Evolutionary conservation across 1,139 yeast genomes (phyloP).

Genomic region (Suhomyces maxii): DNA sequence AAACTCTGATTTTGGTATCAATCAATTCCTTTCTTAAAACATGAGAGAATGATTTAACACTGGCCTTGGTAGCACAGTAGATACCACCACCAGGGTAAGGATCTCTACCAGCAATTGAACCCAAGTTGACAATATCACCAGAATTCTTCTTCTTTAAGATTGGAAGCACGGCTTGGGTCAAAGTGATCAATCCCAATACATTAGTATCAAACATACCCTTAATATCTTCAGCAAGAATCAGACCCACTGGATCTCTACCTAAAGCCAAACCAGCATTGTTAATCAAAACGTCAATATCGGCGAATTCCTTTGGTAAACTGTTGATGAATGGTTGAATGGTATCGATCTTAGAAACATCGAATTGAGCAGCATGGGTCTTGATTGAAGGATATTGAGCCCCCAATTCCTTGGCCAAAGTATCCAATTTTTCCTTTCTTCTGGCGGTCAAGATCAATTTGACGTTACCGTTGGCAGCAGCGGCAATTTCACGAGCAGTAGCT

Average conservation of each 20-base stretch:
- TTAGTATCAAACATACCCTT: slow-evolving; percentile 43
- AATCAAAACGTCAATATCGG: slow-evolving; percentile 40
- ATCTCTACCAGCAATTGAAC: slow-evolving; percentile 87
- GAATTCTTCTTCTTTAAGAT: slow-evolving; percentile 47
- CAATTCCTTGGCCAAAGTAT: slow-evolving; percentile 30
- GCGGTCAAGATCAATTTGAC: slow-evolving; percentile 44
- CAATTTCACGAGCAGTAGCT: slow-evolving; percentile 43
- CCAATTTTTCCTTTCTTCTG: slow-evolving; percentile 41
- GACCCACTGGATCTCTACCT: slow-evolving; percentile 41
- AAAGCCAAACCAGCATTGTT: slow-evolving; percentile 48
- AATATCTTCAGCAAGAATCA: slow-evolving; percentile 34
- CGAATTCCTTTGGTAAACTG: slow-evolving; percentile 34
- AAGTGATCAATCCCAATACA: slow-evolving; percentile 41
- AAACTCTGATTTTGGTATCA: slow-evolving; percentile 69
- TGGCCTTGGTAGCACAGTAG: slow-evolving; percentile 88
- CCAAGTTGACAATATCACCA: slow-evolving; percentile 82
- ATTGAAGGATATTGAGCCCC: slow-evolving; percentile 25
- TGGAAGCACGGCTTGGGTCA: slow-evolving; percentile 44
- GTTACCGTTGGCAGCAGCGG: slow-evolving; percentile 39
- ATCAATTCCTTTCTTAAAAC: slow-evolving; percentile 78
- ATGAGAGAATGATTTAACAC: slow-evolving; percentile 73
- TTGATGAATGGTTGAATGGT: slow-evolving; percentile 34
- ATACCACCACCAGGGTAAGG: slow-evolving; percentile 85
- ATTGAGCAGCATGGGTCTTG: slow-evolving; percentile 25
- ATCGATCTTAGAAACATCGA: slow-evolving; percentile 40